Evolutionary conservation across 2,329 filamentous ascomycete species (phyloP).

Genomic region (Diaporthe vaccinii): DNA sequence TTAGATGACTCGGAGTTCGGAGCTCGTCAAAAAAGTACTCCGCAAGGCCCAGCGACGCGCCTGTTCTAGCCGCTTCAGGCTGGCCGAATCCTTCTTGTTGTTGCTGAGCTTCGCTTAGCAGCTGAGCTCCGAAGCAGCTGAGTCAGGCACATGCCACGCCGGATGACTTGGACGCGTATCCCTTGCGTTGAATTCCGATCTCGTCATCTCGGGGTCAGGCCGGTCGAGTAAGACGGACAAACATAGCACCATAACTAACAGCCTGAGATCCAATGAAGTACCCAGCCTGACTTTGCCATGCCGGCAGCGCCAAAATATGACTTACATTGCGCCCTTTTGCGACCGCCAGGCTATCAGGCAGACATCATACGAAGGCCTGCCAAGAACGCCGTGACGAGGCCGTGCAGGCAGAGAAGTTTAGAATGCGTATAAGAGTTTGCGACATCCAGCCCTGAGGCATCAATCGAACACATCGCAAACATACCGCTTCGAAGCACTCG

Average conservation of each 20-base stretch:
- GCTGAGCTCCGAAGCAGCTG: conserved; percentile 8
- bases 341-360: not conserved
- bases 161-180: conserved; percentile 2
- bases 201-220: conserved; percentile 12
- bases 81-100: not conserved
- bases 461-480: not conserved
- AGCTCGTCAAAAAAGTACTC: conserved; percentile 3
- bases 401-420: not conserved
- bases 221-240: conserved; percentile 30
- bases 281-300: not conserved
- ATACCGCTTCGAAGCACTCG: not conserved
- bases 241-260: conserved; percentile 21
- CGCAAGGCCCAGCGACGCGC: not conserved
- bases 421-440: conserved; percentile 12
- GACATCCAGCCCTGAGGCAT: conserved; percentile 13
- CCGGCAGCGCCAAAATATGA: not conserved
- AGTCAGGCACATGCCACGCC: not conserved
- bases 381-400: conserved; percentile 16
- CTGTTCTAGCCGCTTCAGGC: conserved; percentile 23
- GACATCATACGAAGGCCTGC: conserved; percentile 5
- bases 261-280: not conserved
- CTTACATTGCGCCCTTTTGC: conserved; percentile 6
- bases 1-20: conserved; percentile 26
- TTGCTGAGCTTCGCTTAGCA: not conserved
- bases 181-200: conserved; percentile 8